Evolutionary conservation across 495 filamentous ascomycete species (phyloP), one percentile per base, ranked within the genome.

Genomic region (Penicillium verhagenii): DNA sequence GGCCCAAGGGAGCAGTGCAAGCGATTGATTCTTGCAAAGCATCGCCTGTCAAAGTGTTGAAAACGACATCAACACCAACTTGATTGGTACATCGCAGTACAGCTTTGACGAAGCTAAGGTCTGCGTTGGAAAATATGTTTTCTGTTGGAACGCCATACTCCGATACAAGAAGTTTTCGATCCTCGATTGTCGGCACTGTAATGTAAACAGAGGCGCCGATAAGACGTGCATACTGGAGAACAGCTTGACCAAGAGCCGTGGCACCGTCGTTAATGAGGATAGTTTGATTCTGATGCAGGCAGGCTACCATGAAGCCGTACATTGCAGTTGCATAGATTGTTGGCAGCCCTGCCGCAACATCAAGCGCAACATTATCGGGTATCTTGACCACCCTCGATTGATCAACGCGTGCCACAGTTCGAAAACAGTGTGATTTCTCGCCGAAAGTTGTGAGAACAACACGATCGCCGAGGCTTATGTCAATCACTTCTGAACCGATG

Each of bases 61-160:
- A 60, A 2, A 86, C 70, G 4, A 81, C 63, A 47, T 87, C 82
- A 2, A 86, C 82, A 0, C 86, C 85, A 2, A 64, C 49, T 1
- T 72, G 73, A 0, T 72, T 53, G 0, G 83, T 88, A 37, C 70
- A 65, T 20, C 73, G 59, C 44, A 79, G 70, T 16, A 85, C 56
- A 16, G 74, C 75, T 31, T 72, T 64, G 0, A 65, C 63, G 47
- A 84, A 85, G 3, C 63, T 67, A 3, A 70, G 56, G 31, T 79
- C 74, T 35, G 74, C 64, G 46, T 71, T 80, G 26, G 74, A 74
- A 62, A 86, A 81, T 5, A 84, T 77, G 14, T 70, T 71, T 1
- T 72, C 65, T 1, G 56, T 33, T 0, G 68, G 61, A 21, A 85
- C 75, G 1, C 58, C 61, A 40, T 73, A 82, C 0, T 55, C 21